Evolutionary conservation across 2,329 filamentous ascomycete genomes (phyloP).

Genomic region (Phyllosticta capitalensis): DNA sequence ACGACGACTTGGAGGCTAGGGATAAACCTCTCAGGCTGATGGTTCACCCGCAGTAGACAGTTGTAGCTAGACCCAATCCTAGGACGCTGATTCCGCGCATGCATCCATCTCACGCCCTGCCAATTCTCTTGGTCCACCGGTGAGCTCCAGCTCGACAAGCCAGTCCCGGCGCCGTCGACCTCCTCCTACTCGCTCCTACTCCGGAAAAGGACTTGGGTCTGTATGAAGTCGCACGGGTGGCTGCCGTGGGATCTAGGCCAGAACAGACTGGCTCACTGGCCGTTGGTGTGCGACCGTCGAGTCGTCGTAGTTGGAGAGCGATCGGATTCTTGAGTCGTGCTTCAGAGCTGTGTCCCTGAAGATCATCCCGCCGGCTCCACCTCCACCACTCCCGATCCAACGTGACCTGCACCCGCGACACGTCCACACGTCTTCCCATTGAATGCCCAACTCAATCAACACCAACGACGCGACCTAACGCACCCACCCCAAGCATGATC

Average conservation of each 20-base stretch:
- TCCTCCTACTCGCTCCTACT: too few species aligned
- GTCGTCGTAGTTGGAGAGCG: neutral
- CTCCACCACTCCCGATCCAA: too few species aligned
- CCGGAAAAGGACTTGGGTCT: too few species aligned
- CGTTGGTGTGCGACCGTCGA: neutral
- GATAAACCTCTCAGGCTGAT: neutral
- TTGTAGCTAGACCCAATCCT: neutral
- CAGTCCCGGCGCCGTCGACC: neutral
- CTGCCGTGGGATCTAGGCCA: too few species aligned
- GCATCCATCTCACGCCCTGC: neutral
- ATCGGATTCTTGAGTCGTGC: too few species aligned
- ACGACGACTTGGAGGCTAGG: neutral
- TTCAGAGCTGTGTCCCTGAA: neutral
- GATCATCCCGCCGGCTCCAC: neutral
- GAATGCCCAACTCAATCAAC: constrained; percentile 2
- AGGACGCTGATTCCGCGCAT: neutral
- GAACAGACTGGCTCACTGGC: neutral
- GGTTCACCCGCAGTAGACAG: neutral
- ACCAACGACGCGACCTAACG: neutral
- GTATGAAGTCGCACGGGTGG: neutral
- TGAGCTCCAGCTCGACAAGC: neutral
- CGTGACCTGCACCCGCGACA: neutral
- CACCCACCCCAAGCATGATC: constrained; percentile 2
- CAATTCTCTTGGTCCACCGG: neutral
- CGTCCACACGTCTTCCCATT: neutral